Percentiles rank a stretch among this genome's conserved stretches.
Evolutionary conservation across 306 rosid species (phyloP).

Genomic region (Gleditsia sinensis): DNA sequence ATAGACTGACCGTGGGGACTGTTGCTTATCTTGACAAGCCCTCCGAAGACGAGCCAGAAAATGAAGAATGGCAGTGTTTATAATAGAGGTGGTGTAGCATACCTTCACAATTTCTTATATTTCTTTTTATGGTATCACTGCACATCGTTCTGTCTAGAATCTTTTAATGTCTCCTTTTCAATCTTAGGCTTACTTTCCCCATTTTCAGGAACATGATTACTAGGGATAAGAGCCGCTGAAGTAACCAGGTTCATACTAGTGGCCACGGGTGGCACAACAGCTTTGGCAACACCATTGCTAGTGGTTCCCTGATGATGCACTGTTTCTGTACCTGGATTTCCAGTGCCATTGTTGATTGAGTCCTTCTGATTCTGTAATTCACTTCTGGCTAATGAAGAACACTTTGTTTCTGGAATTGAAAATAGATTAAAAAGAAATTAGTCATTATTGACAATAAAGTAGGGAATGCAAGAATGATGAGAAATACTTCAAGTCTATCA

Average conservation of each 20-base stretch:
- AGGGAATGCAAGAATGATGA: slow-evolving; percentile 17
- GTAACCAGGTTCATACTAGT: slow-evolving; percentile 42
- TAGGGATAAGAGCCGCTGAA: slow-evolving; percentile 42
- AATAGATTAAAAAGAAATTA: slow-evolving; percentile 35
- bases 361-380: slow-evolving; percentile 64
- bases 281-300: slow-evolving; percentile 56
- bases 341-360: slow-evolving; percentile 48
- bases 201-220: slow-evolving; percentile 58
- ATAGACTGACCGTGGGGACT: slow-evolving; percentile 38
- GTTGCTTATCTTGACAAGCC: slow-evolving; percentile 34
- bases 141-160: slow-evolving; percentile 45
- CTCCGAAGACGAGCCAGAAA: slow-evolving; percentile 36
- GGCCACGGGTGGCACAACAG: slow-evolving; percentile 38
- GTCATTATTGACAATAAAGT: slow-evolving; percentile 20
- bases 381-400: slow-evolving; percentile 75
- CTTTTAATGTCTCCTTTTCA: slow-evolving; percentile 51
- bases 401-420: slow-evolving; percentile 71
- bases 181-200: slow-evolving; percentile 54
- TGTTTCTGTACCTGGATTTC: slow-evolving; percentile 47
- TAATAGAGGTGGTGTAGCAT: slow-evolving; percentile 38
- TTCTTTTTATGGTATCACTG: slow-evolving; percentile 31
- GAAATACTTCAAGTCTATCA: not conserved
- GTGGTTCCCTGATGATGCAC: slow-evolving; percentile 44
- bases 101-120: slow-evolving; percentile 39
- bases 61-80: slow-evolving; percentile 34